These are phyloP conservation scores for Hyparrhenia diplandra DNA, from an alignment of 176 grass and related monocot genomes.

Conservation along the genomic window DNA sequence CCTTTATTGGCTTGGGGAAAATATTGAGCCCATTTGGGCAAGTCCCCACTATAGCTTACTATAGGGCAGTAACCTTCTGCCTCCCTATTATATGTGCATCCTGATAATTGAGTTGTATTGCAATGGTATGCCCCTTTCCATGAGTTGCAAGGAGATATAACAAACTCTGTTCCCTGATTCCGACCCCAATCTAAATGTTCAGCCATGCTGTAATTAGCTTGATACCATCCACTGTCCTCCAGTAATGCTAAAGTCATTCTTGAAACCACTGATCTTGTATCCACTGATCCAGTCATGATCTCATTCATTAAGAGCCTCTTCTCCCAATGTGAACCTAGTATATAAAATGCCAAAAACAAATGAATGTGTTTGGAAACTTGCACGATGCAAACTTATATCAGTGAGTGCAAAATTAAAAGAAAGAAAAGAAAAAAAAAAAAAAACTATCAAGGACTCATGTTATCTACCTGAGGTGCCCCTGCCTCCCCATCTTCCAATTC, in stretches of 20 bases:
- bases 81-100: constrained; percentile 98
- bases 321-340: constrained; percentile 94
- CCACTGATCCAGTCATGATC: constrained; percentile 99
- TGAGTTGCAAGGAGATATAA: constrained; percentile 74
- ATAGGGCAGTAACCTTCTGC: constrained; percentile 99
- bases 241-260: constrained; percentile 98
- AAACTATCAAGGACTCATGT: background rate
- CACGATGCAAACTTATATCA: background rate
- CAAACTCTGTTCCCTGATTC: constrained; percentile 94
- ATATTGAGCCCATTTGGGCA: constrained; percentile 96
- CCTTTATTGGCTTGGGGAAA: constrained; percentile 98
- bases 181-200: constrained; percentile 91
- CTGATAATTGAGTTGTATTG: constrained; percentile 91
- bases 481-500: constrained; percentile 99
- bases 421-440: background rate
- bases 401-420: background rate
- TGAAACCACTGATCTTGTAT: constrained; percentile 96
- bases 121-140: constrained; percentile 95
- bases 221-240: constrained; percentile 99
- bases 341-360: constrained; percentile 12
- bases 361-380: constrained; percentile 4
- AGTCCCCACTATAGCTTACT: constrained; percentile 93
- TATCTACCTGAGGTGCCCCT: constrained; percentile 94
- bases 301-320: constrained; percentile 99
- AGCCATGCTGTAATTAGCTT: constrained; percentile 99